phyloP scores from a whole-genome alignment of 306 rosid species.

The Vigna angularis region DNA sequence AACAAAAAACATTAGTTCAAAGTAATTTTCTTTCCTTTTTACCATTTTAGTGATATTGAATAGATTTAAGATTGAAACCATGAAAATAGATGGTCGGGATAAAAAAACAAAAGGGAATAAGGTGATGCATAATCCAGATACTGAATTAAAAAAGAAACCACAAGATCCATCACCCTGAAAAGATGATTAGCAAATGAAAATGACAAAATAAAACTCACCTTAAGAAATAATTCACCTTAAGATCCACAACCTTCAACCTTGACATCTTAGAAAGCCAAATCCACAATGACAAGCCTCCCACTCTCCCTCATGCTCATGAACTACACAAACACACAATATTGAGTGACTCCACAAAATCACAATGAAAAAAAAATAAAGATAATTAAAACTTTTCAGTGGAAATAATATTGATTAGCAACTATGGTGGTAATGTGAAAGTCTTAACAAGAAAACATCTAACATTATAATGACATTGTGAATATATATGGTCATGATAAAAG shows the following conservation, averaged over 20 bases:
- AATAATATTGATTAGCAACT: no score
- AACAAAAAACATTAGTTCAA: not conserved
- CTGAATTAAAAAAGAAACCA: constrained; percentile 36
- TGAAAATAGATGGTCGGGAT: not conserved
- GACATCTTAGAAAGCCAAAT: constrained; percentile 91
- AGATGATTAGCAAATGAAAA: constrained; percentile 33
- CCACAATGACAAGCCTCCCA: constrained; percentile 72
- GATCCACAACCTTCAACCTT: constrained; percentile 78
- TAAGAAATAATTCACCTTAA: constrained; percentile 59
- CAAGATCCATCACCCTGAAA: constrained; percentile 28
- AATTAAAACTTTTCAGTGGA: no score
- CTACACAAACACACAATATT: constrained; percentile 44
- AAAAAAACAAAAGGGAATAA: not conserved
- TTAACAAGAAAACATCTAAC: no score
- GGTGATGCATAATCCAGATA: constrained; percentile 18
- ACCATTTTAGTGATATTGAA: constrained; percentile 11
- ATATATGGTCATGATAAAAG: no score
- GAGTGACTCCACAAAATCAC: no score
- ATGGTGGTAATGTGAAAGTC: no score
- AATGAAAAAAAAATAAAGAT: no score
- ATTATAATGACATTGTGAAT: no score
- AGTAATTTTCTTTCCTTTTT: constrained; percentile 1
- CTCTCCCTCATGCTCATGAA: constrained; percentile 86
- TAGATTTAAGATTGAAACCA: constrained; percentile 18
- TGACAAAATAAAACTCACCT: not conserved